A percentile compares a stretch with the other conserved stretches of the same genome.
Evolutionary conservation across 2,329 filamentous ascomycete genomes (phyloP).

Genomic region (Aspergillus sergii): DNA sequence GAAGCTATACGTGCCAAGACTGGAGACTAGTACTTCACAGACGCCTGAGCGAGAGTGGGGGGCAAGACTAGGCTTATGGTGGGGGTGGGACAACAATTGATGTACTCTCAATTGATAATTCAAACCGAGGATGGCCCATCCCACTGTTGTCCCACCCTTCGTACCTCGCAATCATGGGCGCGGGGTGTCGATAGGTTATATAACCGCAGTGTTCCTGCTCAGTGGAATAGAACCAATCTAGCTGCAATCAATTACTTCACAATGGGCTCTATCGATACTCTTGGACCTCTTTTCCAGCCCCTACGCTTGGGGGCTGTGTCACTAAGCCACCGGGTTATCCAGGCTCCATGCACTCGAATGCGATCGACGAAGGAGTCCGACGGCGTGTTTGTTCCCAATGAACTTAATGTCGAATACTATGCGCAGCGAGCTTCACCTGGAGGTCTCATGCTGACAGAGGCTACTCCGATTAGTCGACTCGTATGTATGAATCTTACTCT

Average conservation of each 20-base stretch:
- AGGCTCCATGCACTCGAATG: slow-evolving; percentile 32
- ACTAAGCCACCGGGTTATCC: slow-evolving; percentile 30
- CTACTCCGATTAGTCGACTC: slow-evolving; percentile 33
- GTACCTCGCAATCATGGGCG: not conserved
- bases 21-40: not conserved
- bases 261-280: slow-evolving; percentile 25
- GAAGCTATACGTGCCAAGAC: not conserved
- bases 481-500: slow-evolving; percentile 9
- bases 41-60: not conserved
- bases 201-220: fast-evolving
- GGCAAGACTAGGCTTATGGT: not conserved
- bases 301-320: slow-evolving; percentile 30
- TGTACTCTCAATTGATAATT: not conserved
- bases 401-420: slow-evolving; percentile 35
- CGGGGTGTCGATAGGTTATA: not conserved
- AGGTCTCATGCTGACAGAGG: slow-evolving; percentile 38
- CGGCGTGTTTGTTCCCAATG: slow-evolving; percentile 24
- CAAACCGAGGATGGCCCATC: not conserved
- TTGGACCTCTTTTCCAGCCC: slow-evolving; percentile 38
- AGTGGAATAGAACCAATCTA: fast-evolving
- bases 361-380: slow-evolving; percentile 25
- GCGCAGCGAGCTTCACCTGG: slow-evolving; percentile 35
- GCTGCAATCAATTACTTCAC: not conserved
- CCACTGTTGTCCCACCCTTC: not conserved
- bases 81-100: not conserved